These are phyloP conservation scores for Chamaecrista fasciculata DNA, from an alignment of 306 rosid species.

Conservation along the genomic window DNA sequence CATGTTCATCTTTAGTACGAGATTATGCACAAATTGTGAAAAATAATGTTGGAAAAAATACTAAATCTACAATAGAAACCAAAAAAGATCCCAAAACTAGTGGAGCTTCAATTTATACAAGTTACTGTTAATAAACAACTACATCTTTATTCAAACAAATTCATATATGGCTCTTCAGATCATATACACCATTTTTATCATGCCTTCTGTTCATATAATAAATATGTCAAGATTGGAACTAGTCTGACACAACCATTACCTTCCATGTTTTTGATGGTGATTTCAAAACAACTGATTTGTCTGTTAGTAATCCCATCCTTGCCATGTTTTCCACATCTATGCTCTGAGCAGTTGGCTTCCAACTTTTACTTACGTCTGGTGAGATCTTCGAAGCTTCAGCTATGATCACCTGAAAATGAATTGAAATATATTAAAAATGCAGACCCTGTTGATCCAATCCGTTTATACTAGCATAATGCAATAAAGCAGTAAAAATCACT, in stretches of 20 bases:
- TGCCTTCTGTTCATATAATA: background rate
- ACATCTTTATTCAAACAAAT: background rate
- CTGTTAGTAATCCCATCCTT: constrained; percentile 39
- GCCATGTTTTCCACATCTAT: constrained; percentile 45
- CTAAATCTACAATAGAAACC: background rate
- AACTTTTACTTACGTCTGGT: constrained; percentile 45
- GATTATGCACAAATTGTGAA: background rate
- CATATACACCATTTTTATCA: background rate
- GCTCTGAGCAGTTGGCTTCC: constrained; percentile 37
- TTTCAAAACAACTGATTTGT: constrained; percentile 55
- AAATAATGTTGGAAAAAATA: background rate
- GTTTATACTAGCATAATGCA: background rate
- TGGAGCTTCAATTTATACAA: no score
- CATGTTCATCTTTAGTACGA: background rate
- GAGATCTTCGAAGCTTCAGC: constrained; percentile 64
- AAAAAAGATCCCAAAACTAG: no score
- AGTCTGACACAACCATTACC: constrained; percentile 40
- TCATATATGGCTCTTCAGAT: constrained; percentile 2
- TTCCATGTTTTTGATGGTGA: constrained; percentile 72
- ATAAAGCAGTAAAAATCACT: background rate
- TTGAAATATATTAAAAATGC: constrained; percentile 28
- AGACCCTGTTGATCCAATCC: background rate
- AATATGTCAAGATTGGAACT: background rate
- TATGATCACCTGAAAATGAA: constrained; percentile 59
- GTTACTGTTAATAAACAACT: background rate